These are phyloP conservation scores for Choanephora cucurbitarum DNA, from an alignment of 371 early-diverging fungal genomes.

Conservation along the genomic window DNA sequence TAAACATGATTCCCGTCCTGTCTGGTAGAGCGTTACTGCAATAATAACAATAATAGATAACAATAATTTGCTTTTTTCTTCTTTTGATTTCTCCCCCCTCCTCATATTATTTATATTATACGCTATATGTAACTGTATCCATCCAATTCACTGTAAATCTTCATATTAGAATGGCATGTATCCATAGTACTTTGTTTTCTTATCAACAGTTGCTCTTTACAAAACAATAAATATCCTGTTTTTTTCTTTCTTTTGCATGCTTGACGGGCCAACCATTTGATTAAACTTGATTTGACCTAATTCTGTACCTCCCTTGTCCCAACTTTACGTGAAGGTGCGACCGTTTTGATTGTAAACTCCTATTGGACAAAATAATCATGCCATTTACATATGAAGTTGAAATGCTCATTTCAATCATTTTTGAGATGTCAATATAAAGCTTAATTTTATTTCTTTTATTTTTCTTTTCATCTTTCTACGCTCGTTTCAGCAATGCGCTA, in stretches of 20 bases:
- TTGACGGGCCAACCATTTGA: too few species aligned
- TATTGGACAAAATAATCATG: slow-evolving; percentile 34
- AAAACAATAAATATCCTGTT: too few species aligned
- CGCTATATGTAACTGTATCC: too few species aligned
- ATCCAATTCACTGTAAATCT: too few species aligned
- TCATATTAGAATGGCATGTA: too few species aligned
- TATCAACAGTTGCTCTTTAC: too few species aligned
- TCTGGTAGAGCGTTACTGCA: slow-evolving; percentile 49
- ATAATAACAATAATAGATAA: neutral
- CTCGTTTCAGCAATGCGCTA: slow-evolving; percentile 12
- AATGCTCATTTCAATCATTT: neutral
- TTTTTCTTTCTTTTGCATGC: too few species aligned
- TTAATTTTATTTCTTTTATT: slow-evolving; percentile 1
- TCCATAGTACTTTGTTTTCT: too few species aligned
- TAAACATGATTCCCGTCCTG: slow-evolving; percentile 72
- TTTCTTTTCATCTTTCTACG: slow-evolving; percentile 2
- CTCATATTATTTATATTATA: too few species aligned
- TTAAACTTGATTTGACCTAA: too few species aligned
- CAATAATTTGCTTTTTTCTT: too few species aligned
- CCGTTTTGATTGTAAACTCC: slow-evolving; percentile 1
- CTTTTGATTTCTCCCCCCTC: neutral
- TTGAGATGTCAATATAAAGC: neutral
- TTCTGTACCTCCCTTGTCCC: neutral
- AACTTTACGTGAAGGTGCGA: neutral
- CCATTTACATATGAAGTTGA: slow-evolving; percentile 7